Base-by-base conservation (phyloP, 2,329 filamentous ascomycete genomes). In the Fusarium clavum region DNA sequence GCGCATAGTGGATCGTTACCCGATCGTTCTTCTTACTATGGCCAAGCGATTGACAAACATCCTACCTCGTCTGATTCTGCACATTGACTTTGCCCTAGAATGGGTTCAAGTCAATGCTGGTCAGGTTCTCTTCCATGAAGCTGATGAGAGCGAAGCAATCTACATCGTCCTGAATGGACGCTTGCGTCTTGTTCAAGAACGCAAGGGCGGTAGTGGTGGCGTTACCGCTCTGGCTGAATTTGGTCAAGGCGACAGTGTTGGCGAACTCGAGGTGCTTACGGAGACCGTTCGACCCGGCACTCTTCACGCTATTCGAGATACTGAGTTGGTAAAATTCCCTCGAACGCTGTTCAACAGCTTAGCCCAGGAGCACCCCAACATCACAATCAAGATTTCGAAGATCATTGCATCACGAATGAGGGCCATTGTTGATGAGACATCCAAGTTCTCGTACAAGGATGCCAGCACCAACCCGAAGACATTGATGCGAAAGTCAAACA, bases 311-410 rank as follows among this genome's bases (percentile, higher is more conserved):
- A 99, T 99, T 73, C 92, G 96, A 61, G 96, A 98, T 71, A 98
- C 96, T 0, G 96, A 99, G 78, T 83, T 99, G 29, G 95, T 97
- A 62, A 98, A 97, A 75, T 97, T 99, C 64, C 96, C 96, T 1
- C 92, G 95, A 62, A 97, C 94, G 0, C 83, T 99, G 2, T 99
- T 99, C 85, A 99, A 99, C 83, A 99, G 96, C 77, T 87, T 99
- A 56, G 96, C 96, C 1, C 92, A 97, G 77, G 96, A 99, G 77
- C 96, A 99, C 76, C 96, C 96, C 8, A 97, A 94, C 45, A 99
- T 99, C 76, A 98, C 96, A 0, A 98, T 99, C 79, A 98, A 98
- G 80, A 97, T 99, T 29, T 98, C 96, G 3, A 99, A 98, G 80
- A 96, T 99, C 73, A 98, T 99, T 75, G 96, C 96, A 0, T 94